Percentiles rank a stretch among this genome's conserved stretches.
Evolutionary conservation across 148 eudicot species (phyloP).

Genomic region (Pharnaceum exiguum): DNA sequence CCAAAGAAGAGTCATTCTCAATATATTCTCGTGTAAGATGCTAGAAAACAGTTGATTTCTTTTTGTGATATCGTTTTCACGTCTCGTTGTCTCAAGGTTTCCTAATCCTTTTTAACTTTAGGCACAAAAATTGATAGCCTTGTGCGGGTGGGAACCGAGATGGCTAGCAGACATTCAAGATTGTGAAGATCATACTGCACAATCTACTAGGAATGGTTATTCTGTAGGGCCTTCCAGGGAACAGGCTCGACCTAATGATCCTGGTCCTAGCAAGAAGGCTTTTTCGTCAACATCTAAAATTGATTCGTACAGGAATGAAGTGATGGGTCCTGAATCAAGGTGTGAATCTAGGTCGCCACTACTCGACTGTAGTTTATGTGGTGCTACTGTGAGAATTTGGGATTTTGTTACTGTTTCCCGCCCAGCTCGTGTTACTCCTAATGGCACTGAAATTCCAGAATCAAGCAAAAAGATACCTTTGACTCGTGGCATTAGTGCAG

Average conservation of each 20-base stretch:
- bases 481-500: slow-evolving; percentile 93
- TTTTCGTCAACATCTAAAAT: slow-evolving; percentile 62
- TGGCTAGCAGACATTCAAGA: slow-evolving; percentile 96
- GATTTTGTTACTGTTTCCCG: slow-evolving; percentile 77
- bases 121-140: slow-evolving; percentile 91
- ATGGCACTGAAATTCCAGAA: slow-evolving; percentile 63
- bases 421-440: slow-evolving; percentile 74
- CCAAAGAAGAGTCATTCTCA: slow-evolving; percentile 58
- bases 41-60: background rate
- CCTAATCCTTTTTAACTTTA: slow-evolving; percentile 18
- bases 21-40: slow-evolving; percentile 68
- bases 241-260: slow-evolving; percentile 41
- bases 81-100: slow-evolving; percentile 6
- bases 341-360: slow-evolving; percentile 85
- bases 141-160: slow-evolving; percentile 99
- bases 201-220: slow-evolving; percentile 86
- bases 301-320: slow-evolving; percentile 40
- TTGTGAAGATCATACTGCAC: slow-evolving; percentile 98
- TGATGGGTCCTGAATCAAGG: slow-evolving; percentile 46
- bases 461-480: slow-evolving; percentile 74
- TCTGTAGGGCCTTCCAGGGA: slow-evolving; percentile 67
- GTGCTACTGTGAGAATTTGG: slow-evolving; percentile 93
- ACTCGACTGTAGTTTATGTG: slow-evolving; percentile 95
- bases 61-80: background rate
- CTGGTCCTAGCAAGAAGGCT: slow-evolving; percentile 68